Base-by-base conservation (phyloP, 352 stramenopile species). In the Globisporangium takayamanum region DNA sequence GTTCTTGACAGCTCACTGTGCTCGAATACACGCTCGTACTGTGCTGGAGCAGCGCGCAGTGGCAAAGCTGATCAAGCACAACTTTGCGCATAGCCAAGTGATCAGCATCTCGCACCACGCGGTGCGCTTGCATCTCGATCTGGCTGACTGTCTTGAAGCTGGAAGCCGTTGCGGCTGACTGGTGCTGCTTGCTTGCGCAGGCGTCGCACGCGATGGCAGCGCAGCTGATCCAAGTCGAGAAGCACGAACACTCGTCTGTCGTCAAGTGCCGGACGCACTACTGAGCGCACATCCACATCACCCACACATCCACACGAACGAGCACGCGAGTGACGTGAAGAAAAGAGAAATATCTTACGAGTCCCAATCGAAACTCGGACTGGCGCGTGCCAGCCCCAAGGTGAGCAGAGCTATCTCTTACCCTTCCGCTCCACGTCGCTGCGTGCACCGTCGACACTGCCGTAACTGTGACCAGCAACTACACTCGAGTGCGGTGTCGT, bases 31-130 rank as follows among this genome's bases (percentile, higher is more conserved):
- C 15, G 41, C 41, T 46, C 15, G 14, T 46, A 8, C 41, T 16
- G 41, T 16, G 5, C 41, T 16, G 41, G 14, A 6, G 16, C 45
- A 76, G 70, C 54, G 57, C 20, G 37, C 63, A n/a, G 65, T 73
- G 5, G 71, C 63, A 46, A 69, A 18, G 37, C 74, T n/a, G 59
- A 72, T 36, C 26, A 18, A 28, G n/a, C n/a, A 65, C 25, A 39
- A 70, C 37, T 79, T 79, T 68, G 42, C 42, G 14, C 54, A 56
- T 7, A 74, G 63, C 50, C 71, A 80, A 71, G 71, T 75, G 3
- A 72, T 80, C 37, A 74, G 71, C 66, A 73, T 77, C 41, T 77
- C 68, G 2, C 68, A 80, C n/a, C 72, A 77, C 44, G 57, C 73
- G 53, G 69, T 73, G 36, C 22, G 49, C 20, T 33, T 33, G 25